phyloP scores from a whole-genome alignment of 352 stramenopile species.

The Phytopythium ostracodes region DNA sequence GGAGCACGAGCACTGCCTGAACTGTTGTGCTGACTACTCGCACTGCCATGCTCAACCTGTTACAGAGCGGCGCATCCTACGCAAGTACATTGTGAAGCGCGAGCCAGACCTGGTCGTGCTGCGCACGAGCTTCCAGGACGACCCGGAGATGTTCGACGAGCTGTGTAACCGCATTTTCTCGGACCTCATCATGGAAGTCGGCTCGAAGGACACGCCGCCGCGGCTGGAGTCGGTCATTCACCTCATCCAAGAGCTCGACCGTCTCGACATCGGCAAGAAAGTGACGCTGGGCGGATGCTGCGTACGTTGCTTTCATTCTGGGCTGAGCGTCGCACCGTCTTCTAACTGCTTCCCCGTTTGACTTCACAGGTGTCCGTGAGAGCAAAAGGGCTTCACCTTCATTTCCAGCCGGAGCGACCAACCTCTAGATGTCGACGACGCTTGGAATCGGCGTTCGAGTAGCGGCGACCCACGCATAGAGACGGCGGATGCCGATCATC shows the following conservation, averaged over 20 bases:
- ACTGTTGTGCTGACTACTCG: conserved; percentile 7
- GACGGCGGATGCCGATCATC: background rate
- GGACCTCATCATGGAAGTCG: conserved; percentile 42
- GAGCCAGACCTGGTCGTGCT: conserved; percentile 30
- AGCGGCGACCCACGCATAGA: background rate
- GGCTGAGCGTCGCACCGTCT: background rate
- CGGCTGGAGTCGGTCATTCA: conserved; percentile 46
- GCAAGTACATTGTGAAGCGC: conserved; percentile 33
- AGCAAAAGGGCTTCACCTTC: conserved; percentile 23
- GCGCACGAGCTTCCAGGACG: conserved; percentile 32
- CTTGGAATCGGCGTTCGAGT: background rate
- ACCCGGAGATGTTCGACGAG: conserved; percentile 60
- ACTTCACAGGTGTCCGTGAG: conserved; percentile 25
- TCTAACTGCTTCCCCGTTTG: background rate
- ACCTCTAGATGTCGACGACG: background rate
- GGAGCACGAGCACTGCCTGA: background rate
- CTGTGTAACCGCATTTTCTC: conserved; percentile 60
- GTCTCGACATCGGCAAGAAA: conserved; percentile 57
- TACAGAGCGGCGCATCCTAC: conserved; percentile 44
- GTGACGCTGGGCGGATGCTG: conserved; percentile 64
- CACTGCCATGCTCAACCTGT: background rate
- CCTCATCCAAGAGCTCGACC: conserved; percentile 39
- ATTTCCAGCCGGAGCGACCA: conserved; percentile 32
- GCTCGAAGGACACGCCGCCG: conserved; percentile 53
- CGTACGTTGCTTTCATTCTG: conserved; percentile 24